Evolutionary conservation across 495 filamentous ascomycete species (phyloP).

Genomic region (Lasiosphaeria ovina): DNA sequence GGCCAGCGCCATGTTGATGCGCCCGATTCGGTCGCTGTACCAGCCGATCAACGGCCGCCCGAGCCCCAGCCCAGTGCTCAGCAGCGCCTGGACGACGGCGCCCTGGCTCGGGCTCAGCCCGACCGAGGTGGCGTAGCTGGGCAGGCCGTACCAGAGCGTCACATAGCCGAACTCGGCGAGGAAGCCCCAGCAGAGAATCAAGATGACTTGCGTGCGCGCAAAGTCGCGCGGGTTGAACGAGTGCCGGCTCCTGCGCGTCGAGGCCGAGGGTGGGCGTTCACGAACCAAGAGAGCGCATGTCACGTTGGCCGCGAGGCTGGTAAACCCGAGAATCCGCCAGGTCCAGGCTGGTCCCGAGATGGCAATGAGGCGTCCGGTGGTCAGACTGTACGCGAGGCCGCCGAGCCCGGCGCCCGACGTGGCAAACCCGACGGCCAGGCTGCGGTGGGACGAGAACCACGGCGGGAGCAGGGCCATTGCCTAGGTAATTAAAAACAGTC

Average conservation of each 20-base stretch:
- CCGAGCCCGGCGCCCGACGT: constrained; percentile 65
- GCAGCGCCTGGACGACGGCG: constrained; percentile 60
- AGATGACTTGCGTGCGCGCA: constrained; percentile 54
- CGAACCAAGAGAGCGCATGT: constrained; percentile 54
- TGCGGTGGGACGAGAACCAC: constrained; percentile 65
- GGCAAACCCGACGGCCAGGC: constrained; percentile 66
- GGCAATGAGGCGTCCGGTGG: constrained; percentile 54
- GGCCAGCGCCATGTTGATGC: constrained; percentile 59
- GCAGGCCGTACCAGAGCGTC: constrained; percentile 60
- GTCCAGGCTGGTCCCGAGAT: constrained; percentile 54
- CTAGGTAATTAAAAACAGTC: not conserved
- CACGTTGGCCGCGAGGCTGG: constrained; percentile 49
- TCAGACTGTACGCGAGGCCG: constrained; percentile 56
- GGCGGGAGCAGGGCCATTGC: constrained; percentile 63
- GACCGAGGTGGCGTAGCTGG: constrained; percentile 60
- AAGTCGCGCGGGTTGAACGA: constrained; percentile 11
- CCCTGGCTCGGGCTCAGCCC: constrained; percentile 61
- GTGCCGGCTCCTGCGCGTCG: constrained; percentile 43
- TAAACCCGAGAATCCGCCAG: constrained; percentile 57
- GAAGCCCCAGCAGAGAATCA: constrained; percentile 62
- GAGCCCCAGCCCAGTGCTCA: constrained; percentile 64
- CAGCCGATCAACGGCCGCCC: constrained; percentile 65
- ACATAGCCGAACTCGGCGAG: constrained; percentile 69
- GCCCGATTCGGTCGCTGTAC: constrained; percentile 58
- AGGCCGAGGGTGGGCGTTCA: constrained; percentile 46